phyloP scores from a whole-genome alignment of 2,329 filamentous ascomycete species.

The Zymoseptoria brevis region DNA sequence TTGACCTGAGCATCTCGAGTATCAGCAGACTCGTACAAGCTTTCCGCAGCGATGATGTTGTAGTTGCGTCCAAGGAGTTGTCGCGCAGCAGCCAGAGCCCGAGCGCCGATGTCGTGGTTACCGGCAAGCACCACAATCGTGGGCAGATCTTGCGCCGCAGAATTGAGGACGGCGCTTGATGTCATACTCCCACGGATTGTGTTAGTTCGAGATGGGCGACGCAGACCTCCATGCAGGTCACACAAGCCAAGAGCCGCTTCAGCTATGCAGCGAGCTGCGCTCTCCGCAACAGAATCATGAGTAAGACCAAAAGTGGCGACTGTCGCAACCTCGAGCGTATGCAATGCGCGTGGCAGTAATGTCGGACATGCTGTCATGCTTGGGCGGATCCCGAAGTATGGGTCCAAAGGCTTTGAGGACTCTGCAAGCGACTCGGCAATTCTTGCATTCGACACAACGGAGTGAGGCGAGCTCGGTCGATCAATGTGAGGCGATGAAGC shows the following conservation, averaged over 20 bases:
- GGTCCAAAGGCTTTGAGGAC: conserved; percentile 12
- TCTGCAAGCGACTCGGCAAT: conserved; percentile 16
- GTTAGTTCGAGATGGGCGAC: conserved; percentile 25
- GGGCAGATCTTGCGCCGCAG: conserved; percentile 39
- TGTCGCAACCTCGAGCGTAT: conserved; percentile 86
- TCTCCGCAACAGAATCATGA: conserved; percentile 87
- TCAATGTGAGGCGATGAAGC: conserved; percentile 24
- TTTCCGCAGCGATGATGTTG: conserved; percentile 72
- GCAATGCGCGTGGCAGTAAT: conserved; percentile 68
- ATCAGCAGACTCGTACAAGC: conserved; percentile 74
- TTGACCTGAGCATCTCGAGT: conserved; percentile 73
- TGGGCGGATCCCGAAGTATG: conserved; percentile 46
- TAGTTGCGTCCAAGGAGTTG: conserved; percentile 79
- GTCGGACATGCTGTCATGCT: conserved; percentile 50
- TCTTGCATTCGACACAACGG: conserved; percentile 17
- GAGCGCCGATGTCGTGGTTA: conserved; percentile 84
- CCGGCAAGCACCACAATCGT: conserved; percentile 76
- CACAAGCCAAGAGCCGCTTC: conserved; percentile 58
- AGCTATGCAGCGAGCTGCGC: conserved; percentile 79
- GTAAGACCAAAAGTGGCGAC: conserved; percentile 78
- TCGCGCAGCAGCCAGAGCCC: conserved; percentile 75
- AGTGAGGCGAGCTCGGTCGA: conserved; percentile 25
- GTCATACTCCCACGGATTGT: conserved; percentile 53
- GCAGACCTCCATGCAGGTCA: conserved; percentile 14
- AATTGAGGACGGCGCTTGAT: conserved; percentile 47